Base-by-base conservation (phyloP, 495 filamentous ascomycete species). In the Tirmania nivea region DNA sequence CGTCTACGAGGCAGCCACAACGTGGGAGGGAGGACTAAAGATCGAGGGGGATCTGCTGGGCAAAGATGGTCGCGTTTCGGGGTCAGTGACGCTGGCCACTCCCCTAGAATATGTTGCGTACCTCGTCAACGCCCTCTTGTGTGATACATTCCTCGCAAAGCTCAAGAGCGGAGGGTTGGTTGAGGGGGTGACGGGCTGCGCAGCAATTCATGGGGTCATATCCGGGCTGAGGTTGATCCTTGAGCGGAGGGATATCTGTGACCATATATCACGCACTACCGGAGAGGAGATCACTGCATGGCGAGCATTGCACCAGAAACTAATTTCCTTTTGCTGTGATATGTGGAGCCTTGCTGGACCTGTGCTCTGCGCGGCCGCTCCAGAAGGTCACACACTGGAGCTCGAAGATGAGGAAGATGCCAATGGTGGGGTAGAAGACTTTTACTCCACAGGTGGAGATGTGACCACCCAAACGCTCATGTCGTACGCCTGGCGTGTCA, bases 401-500 rank as follows among this genome's bases (percentile, higher is more conserved):
- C 78, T 84, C 8, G 60, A 79, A 16, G 81, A 88, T 52, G 75
- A 75, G 10, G 68, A 70, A n/a, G 73, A 81, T 21, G 14, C 4
- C 14, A 14, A 3, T 14, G 42, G 19, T 7, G 25, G 25, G 25
- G 25, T 25, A 31, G 39, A 6, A 14, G 39, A 45, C 39, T 14
- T 19, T 4, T 14, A 14, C 12, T 45, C 17, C 5, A 8, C 12
- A 20, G 80, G 80, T 2, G 65, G 78, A 0, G 75, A 79, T 49
- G 60, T 78, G 8, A 73, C 73, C 20, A 88, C 87, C 0, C 94
- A 95, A 61, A 84, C 89, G 61, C 71, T 87, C 35, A 69, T 96
- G 48, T 94, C 86, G 34, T 97, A 94, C 62, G 89, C 82, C 47
- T 97, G 93, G 76, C 76, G 90, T 59, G 86, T 84, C 0, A 70